These are phyloP conservation scores for Verticillium zaregamsianum DNA, from an alignment of 2,329 filamentous ascomycete genomes.

Conservation along the genomic window DNA sequence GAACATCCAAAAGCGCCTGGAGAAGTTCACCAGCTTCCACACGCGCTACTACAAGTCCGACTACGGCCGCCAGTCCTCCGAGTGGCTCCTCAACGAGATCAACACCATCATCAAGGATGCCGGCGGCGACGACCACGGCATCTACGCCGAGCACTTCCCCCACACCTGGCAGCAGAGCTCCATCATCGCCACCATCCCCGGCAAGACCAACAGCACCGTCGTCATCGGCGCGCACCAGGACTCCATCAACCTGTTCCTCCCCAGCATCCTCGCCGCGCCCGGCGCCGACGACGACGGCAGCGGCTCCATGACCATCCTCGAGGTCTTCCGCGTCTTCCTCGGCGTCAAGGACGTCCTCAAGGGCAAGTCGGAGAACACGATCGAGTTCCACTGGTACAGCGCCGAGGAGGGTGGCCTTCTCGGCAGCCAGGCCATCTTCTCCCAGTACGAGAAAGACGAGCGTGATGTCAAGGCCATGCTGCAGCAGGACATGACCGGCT, in stretches of 20 bases:
- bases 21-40: constrained; percentile 74
- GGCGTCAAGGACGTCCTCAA: constrained; percentile 64
- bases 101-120: constrained; percentile 66
- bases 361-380: constrained; percentile 74
- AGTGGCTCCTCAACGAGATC: constrained; percentile 79
- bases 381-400: constrained; percentile 97
- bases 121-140: constrained; percentile 62
- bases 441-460: constrained; percentile 66
- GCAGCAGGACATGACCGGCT: constrained; percentile 98
- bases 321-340: constrained; percentile 79
- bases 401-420: constrained; percentile 86
- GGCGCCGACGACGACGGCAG: constrained; percentile 96
- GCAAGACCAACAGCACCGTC: constrained; percentile 76
- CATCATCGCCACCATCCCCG: constrained; percentile 88
- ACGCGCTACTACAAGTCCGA: constrained; percentile 79
- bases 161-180: constrained; percentile 89
- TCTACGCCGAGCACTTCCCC: constrained; percentile 67
- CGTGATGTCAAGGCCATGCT: constrained; percentile 91
- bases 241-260: constrained; percentile 89
- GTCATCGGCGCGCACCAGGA: constrained; percentile 93
- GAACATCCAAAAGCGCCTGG: constrained; percentile 73
- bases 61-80: constrained; percentile 77
- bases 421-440: constrained; percentile 87
- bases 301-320: constrained; percentile 89
- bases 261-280: constrained; percentile 76